Percentiles rank a stretch among this genome's conserved stretches.
phyloP scores from a whole-genome alignment of 768 basidiomycete species.

The Boletus insuetus region DNA sequence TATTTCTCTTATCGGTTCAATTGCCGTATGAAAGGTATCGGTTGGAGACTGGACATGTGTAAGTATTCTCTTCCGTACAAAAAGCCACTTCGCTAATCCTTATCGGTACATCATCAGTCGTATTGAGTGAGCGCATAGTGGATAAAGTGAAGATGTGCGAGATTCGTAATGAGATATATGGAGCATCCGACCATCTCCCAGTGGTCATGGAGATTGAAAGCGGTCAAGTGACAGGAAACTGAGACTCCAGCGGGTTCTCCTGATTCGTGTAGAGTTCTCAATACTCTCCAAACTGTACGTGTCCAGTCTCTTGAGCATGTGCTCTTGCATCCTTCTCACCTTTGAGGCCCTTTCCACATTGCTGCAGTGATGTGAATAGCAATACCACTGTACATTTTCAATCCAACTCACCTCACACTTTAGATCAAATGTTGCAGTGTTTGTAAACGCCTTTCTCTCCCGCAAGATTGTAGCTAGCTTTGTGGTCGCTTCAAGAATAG shows the following conservation, averaged over 20 bases:
- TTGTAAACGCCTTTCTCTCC: conserved; percentile 81
- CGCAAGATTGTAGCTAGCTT: conserved; percentile 72
- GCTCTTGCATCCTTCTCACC: conserved; percentile 92
- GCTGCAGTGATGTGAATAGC: conserved; percentile 36
- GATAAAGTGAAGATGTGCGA: conserved; percentile 76
- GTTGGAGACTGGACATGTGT: conserved; percentile 91
- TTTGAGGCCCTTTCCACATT: conserved; percentile 81
- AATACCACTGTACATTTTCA: not conserved
- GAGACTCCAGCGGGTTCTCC: not conserved
- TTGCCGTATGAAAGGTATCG: conserved; percentile 74
- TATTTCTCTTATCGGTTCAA: conserved; percentile 86
- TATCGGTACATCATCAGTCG: conserved; percentile 45
- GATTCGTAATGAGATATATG: conserved; percentile 81
- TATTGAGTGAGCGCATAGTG: conserved; percentile 67
- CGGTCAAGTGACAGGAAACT: conserved; percentile 27
- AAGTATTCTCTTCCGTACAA: conserved; percentile 25
- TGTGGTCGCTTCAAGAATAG: conserved; percentile 60
- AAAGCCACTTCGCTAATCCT: not conserved
- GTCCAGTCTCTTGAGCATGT: conserved; percentile 87
- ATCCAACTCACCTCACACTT: conserved; percentile 69
- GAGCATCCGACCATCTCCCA: conserved; percentile 85
- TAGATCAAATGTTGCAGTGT: conserved; percentile 87
- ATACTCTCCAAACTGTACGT: conserved; percentile 82
- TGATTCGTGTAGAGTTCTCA: conserved; percentile 30
- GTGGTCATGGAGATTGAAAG: conserved; percentile 72